phyloP scores from a whole-genome alignment of 345 rosid species.

The Brassica rapa region DNA sequence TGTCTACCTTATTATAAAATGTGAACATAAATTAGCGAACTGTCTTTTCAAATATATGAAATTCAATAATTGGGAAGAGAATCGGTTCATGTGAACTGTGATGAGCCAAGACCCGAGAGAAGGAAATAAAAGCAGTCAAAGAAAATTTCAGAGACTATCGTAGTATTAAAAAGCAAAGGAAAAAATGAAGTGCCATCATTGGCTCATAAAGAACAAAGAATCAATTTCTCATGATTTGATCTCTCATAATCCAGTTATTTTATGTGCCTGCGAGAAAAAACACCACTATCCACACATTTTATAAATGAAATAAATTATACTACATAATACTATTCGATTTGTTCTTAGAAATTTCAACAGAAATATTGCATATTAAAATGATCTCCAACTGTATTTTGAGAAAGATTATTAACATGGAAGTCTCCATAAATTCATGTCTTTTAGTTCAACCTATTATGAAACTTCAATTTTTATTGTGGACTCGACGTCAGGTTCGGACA shows the following conservation, averaged over 20 bases:
- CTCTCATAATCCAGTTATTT: constrained; percentile 20
- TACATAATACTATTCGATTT: constrained; percentile 2
- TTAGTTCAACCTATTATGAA: background rate
- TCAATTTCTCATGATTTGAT: constrained; percentile 37
- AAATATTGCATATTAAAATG: no score
- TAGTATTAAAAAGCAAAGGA: constrained; percentile 13
- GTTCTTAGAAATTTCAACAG: background rate
- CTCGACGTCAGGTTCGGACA: background rate
- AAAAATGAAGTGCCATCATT: constrained; percentile 21
- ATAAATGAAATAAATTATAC: background rate
- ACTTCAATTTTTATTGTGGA: background rate
- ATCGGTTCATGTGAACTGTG: constrained; percentile 3
- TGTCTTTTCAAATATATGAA: constrained; percentile 9
- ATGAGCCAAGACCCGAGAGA: constrained; percentile 8
- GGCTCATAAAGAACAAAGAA: constrained; percentile 33
- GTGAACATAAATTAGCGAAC: constrained; percentile 7
- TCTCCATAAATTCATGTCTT: no score
- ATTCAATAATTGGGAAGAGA: constrained; percentile 30
- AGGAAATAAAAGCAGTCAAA: constrained; percentile 36
- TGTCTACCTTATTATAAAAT: background rate
- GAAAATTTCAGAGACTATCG: constrained; percentile 15
- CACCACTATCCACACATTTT: constrained; percentile 29
- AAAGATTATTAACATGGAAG: no score
- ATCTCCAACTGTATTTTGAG: no score
- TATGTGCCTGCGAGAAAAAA: constrained; percentile 21